Evolutionary conservation across 2,329 filamentous ascomycete genomes (phyloP).

Genomic region (Sclerotiophoma versabilis): DNA sequence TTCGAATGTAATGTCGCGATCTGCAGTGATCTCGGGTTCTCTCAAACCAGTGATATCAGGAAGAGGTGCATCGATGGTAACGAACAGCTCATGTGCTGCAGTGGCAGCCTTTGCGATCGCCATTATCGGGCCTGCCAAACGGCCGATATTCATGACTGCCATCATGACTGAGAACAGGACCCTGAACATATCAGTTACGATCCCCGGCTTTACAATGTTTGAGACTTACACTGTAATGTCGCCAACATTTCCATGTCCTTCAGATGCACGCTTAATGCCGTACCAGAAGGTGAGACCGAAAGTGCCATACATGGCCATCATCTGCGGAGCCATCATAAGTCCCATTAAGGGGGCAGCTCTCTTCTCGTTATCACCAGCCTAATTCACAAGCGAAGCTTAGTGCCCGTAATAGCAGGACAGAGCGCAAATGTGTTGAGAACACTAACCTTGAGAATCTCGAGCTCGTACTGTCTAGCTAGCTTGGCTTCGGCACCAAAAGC

Average conservation of each 20-base stretch:
- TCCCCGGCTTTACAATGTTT: no score
- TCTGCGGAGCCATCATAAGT: conserved; percentile 42
- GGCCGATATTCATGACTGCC: conserved; percentile 44
- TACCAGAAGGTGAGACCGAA: conserved; percentile 52
- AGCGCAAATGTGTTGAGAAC: background rate
- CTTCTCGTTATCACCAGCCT: conserved; percentile 36
- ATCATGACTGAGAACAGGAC: conserved; percentile 51
- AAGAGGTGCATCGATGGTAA: conserved; percentile 44
- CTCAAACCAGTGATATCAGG: conserved; percentile 40
- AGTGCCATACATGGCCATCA: conserved; percentile 47
- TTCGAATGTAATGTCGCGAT: conserved; percentile 45
- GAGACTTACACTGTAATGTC: conserved; percentile 42
- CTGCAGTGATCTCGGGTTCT: conserved; percentile 45
- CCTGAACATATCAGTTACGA: conserved; percentile 15
- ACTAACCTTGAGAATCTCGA: conserved; percentile 29
- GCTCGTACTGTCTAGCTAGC: conserved; percentile 40
- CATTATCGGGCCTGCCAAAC: conserved; percentile 42
- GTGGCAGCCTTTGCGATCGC: conserved; percentile 45
- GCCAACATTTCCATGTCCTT: conserved; percentile 41
- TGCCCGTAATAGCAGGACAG: background rate
- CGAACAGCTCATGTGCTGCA: conserved; percentile 47
- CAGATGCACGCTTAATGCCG: conserved; percentile 45
- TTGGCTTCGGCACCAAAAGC: conserved; percentile 50
- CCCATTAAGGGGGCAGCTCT: conserved; percentile 44
- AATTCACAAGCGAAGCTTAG: no score